A percentile compares a stretch with the other conserved stretches of the same genome.
Evolutionary conservation across 192 early-diverging fungal genomes (phyloP).

Genomic region (Umbelopsis ramanniana): DNA sequence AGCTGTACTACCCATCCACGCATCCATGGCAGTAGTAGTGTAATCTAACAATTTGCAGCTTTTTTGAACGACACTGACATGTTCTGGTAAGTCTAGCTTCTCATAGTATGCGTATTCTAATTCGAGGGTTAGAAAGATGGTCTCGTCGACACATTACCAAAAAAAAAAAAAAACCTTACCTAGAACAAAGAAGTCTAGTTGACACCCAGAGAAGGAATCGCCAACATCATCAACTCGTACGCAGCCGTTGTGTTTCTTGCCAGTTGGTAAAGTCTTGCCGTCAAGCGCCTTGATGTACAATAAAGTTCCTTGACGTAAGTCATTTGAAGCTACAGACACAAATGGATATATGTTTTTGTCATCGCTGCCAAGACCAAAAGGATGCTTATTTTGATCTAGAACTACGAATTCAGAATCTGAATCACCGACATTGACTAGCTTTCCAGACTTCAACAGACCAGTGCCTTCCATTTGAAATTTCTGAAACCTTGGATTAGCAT

Average conservation of each 20-base stretch:
- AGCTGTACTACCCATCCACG: not conserved
- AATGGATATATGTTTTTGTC: slow-evolving; percentile 40
- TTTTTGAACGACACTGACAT: not conserved
- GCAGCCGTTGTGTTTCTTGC: slow-evolving; percentile 50
- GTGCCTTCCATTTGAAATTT: slow-evolving; percentile 50
- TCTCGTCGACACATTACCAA: not conserved
- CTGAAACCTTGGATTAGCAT: slow-evolving; percentile 1
- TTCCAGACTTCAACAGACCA: slow-evolving; percentile 36
- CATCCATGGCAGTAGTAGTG: not conserved
- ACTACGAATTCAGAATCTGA: slow-evolving; percentile 21
- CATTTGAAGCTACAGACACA: slow-evolving; percentile 45
- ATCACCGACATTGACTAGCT: slow-evolving; percentile 35
- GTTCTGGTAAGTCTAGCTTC: not conserved
- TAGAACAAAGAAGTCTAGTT: slow-evolving; percentile 42
- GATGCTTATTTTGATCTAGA: slow-evolving; percentile 29
- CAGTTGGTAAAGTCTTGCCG: slow-evolving; percentile 37
- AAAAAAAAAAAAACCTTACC: not conserved
- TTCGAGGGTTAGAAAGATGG: not conserved
- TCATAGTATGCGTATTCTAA: not conserved
- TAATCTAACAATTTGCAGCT: slow-evolving; percentile 2
- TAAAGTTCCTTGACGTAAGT: slow-evolving; percentile 37
- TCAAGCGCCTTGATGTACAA: slow-evolving; percentile 41
- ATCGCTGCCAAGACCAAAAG: slow-evolving; percentile 30
- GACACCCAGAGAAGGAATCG: slow-evolving; percentile 38
- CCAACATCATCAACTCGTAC: slow-evolving; percentile 45